These are phyloP conservation scores for Pulveroboletus sp. DNA, from an alignment of 768 basidiomycete genomes.

Conservation along the genomic window DNA sequence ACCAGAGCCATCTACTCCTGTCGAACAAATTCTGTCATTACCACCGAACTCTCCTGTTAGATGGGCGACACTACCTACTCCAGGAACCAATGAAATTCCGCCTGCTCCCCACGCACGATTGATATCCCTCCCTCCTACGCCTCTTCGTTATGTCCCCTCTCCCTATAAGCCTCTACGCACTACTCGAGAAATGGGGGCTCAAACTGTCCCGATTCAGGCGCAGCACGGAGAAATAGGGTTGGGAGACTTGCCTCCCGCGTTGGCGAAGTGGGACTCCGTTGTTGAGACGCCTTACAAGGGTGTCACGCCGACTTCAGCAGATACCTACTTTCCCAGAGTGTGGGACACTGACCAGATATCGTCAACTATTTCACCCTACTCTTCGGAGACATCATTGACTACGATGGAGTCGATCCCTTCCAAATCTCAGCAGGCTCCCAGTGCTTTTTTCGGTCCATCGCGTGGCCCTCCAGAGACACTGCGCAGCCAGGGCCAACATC, in stretches of 20 bases:
- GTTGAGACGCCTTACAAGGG: conserved; percentile 73
- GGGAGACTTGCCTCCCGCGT: conserved; percentile 57
- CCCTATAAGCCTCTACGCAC: conserved; percentile 13
- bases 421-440: conserved; percentile 15
- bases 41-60: conserved; percentile 34
- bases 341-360: conserved; percentile 65
- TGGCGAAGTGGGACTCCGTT: conserved; percentile 77
- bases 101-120: conserved; percentile 52
- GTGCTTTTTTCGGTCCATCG: conserved; percentile 58
- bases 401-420: conserved; percentile 17
- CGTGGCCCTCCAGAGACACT: conserved; percentile 62
- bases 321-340: conserved; percentile 77
- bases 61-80: conserved; percentile 57
- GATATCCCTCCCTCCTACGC: conserved; percentile 46
- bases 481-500: conserved; percentile 72
- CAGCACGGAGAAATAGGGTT: conserved; percentile 14
- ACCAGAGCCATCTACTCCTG: conserved; percentile 37
- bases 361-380: conserved; percentile 36
- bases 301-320: conserved; percentile 53
- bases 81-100: conserved; percentile 58
- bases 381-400: conserved; percentile 24
- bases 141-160: conserved; percentile 20
- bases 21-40: conserved; percentile 28
- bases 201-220: conserved; percentile 20
- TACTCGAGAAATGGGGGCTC: conserved; percentile 20